phyloP scores from a whole-genome alignment of 78 protist species.

The Dictyostelium firmibasis region DNA sequence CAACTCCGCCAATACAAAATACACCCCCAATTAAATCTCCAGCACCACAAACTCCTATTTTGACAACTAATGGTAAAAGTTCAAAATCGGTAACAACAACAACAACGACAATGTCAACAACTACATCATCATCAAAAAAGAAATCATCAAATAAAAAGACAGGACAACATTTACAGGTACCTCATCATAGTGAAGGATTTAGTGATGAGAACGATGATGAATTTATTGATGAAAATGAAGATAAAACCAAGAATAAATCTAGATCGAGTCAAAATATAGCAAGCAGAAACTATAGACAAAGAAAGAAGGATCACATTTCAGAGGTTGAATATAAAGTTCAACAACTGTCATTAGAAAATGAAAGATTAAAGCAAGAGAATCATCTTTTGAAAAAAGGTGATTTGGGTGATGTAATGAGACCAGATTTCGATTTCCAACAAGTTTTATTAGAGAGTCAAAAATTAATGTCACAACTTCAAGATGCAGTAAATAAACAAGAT shows the following conservation, averaged over 20 bases:
- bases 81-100: neutral
- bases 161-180: neutral
- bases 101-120: neutral
- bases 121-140: conserved; percentile 17
- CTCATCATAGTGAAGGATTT: neutral
- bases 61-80: neutral
- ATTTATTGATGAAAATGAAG: conserved; percentile 37
- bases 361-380: conserved; percentile 47
- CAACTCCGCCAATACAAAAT: neutral
- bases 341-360: conserved; percentile 53
- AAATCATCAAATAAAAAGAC: neutral
- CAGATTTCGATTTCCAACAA: conserved; percentile 52
- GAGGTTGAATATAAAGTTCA: conserved; percentile 51
- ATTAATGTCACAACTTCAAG: conserved; percentile 27
- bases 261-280: conserved; percentile 67
- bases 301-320: conserved; percentile 68
- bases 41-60: neutral
- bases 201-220: conserved; percentile 7
- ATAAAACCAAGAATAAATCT: neutral
- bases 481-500: conserved; percentile 40
- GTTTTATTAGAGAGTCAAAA: conserved; percentile 13
- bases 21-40: neutral
- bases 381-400: conserved; percentile 54
- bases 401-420: conserved; percentile 58
- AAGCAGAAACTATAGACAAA: conserved; percentile 64